phyloP scores from a whole-genome alignment of 768 basidiomycete genomes.

The Epithele typhae region DNA sequence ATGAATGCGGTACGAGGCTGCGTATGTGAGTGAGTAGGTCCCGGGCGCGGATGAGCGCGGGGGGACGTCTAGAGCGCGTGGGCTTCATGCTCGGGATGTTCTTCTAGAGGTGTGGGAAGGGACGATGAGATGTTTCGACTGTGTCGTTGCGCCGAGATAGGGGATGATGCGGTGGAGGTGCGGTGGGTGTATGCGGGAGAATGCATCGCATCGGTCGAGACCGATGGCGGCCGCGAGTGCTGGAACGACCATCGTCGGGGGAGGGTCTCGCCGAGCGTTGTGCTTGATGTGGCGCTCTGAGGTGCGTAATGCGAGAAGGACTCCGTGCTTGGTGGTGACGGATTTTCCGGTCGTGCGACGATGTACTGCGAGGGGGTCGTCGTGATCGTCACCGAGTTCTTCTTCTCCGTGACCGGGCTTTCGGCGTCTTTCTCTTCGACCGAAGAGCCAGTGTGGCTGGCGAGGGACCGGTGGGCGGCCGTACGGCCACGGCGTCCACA shows the following conservation, averaged over 20 bases:
- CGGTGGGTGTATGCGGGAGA: constrained; percentile 13
- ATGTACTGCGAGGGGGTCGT: constrained; percentile 18
- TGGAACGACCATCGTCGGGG: constrained; percentile 28
- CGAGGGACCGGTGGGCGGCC: constrained; percentile 13
- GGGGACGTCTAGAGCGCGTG: constrained; percentile 6
- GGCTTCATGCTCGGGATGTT: constrained; percentile 10
- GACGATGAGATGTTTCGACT: constrained; percentile 18
- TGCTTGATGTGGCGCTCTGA: constrained; percentile 15
- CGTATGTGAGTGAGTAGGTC: no score
- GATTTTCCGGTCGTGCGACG: constrained; percentile 21
- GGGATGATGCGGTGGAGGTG: constrained; percentile 8
- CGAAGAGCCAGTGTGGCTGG: constrained; percentile 18
- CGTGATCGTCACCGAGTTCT: constrained; percentile 9
- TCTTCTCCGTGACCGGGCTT: constrained; percentile 13
- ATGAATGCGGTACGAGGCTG: no score
- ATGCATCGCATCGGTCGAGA: constrained; percentile 14
- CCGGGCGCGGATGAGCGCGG: no score
- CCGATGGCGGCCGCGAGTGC: constrained; percentile 25
- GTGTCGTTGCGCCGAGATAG: constrained; percentile 14
- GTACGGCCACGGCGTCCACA: constrained; percentile 10
- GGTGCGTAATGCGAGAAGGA: constrained; percentile 13
- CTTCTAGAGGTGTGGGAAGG: constrained; percentile 16
- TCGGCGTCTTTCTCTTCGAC: constrained; percentile 11
- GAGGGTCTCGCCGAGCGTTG: constrained; percentile 25
- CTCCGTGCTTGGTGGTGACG: constrained; percentile 20